A percentile compares a stretch with the other conserved stretches of the same genome.
These are phyloP conservation scores for Aciculosporium take DNA, from an alignment of 2,329 filamentous ascomycete genomes.

Conservation along the genomic window DNA sequence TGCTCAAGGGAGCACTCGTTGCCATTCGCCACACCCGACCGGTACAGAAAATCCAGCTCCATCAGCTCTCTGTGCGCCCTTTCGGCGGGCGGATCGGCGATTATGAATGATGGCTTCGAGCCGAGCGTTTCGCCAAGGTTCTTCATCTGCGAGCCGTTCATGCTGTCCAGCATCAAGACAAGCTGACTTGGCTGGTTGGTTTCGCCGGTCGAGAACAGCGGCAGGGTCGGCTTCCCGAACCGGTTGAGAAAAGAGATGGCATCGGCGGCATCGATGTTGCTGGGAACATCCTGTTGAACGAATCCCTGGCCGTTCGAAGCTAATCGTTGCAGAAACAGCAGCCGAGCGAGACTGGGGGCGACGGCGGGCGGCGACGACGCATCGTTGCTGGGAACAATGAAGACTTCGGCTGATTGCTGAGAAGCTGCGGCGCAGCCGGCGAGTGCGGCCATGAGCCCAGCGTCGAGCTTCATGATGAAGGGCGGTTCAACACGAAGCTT, in stretches of 20 bases:
- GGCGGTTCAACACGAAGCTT: conserved; percentile 18
- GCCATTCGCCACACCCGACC: conserved; percentile 21
- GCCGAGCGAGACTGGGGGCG: conserved; percentile 38
- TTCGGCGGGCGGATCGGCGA: conserved; percentile 29
- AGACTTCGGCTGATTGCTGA: conserved; percentile 35
- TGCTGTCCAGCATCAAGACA: conserved; percentile 44
- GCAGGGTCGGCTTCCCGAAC: conserved; percentile 38
- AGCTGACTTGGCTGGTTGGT: conserved; percentile 35
- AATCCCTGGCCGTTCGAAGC: conserved; percentile 32
- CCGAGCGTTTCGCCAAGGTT: conserved; percentile 25
- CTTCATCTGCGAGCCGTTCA: conserved; percentile 31
- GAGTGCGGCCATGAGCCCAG: conserved; percentile 25
- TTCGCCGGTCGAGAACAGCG: conserved; percentile 32
- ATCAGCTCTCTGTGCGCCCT: conserved; percentile 28
- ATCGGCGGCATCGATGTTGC: conserved; percentile 26
- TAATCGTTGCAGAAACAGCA: conserved; percentile 45
- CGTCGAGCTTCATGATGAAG: conserved; percentile 28
- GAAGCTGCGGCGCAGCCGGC: conserved; percentile 24
- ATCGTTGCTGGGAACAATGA: conserved; percentile 29
- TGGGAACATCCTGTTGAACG: conserved; percentile 31
- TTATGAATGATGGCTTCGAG: conserved; percentile 32
- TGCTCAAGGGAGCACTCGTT: conserved; percentile 24
- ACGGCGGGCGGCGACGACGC: conserved; percentile 25
- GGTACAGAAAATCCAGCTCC: conserved; percentile 24
- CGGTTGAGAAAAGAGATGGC: conserved; percentile 43